Evolutionary conservation across 2,329 filamentous ascomycete species (phyloP), one percentile per base, ranked within the genome.

Genomic region (Colletotrichum endophyticum): DNA sequence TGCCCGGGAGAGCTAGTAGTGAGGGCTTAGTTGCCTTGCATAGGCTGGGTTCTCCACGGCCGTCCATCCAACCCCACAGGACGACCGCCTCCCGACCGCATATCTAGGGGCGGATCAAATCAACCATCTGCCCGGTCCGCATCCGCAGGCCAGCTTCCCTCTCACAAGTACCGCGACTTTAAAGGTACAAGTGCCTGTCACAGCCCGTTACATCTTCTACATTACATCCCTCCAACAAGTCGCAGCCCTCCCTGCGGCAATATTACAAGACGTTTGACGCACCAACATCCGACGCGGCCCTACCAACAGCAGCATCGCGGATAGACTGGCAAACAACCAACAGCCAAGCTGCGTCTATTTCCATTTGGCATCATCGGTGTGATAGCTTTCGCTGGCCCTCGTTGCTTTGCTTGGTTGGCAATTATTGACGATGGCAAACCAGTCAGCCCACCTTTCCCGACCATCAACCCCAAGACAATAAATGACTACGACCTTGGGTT

Each of bases 341-440:
- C 77, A 69, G 73, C 66, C 72, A 70, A 72, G 73, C 36, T 67
- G 70, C 59, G 69, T 73, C 64, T 69, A 70, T 67, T 73, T 44
- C 63, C 66, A 76, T 78, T 78, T 73, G 77, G 44, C 70, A 75
- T 77, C 76, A 67, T 64, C 77, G 76, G 77, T 76, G 77, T 76
- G 72, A 74, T 78, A 75, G 56, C 57, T 72, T 59, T 69, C 27
- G 66, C 57, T 76, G 57, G 53, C 59, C 73, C 70, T 73, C 69
- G 15, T 66, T 25, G 59, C 39, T 67, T 77, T 64, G 61, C 57
- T 64, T 73, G 66, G 73, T 70, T 76, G 77, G 70, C 32, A 71
- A 34, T 53, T 67, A 69, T 69, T 78, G 77, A 78, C 73, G 70
- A 78, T 78, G 76, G 76, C 76, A 77, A 79, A 78, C 77, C 74